Conservation (phyloP, 2,329 filamentous ascomycete genomes). For the Cladosporium sp. region DNA sequence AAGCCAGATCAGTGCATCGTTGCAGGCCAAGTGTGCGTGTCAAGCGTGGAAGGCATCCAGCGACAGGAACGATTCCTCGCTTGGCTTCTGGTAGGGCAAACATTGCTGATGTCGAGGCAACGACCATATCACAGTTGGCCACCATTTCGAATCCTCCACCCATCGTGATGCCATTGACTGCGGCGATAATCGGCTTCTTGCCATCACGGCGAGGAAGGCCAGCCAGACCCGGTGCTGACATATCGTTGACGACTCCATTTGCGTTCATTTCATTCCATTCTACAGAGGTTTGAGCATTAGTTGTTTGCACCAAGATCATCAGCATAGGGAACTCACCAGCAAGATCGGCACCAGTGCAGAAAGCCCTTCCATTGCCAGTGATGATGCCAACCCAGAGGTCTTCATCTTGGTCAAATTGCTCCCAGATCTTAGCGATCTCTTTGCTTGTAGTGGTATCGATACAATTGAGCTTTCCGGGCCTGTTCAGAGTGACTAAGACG, state of each 20-base stretch:
- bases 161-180: constrained; percentile 59
- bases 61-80: constrained; percentile 55
- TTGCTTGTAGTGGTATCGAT: constrained; percentile 39
- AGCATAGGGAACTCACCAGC: constrained; percentile 43
- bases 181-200: constrained; percentile 62
- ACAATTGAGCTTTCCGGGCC: constrained; percentile 24
- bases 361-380: constrained; percentile 55
- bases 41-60: constrained; percentile 54
- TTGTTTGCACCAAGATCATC: too few relatives aligned
- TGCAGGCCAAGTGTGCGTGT: constrained; percentile 52
- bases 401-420: constrained; percentile 51
- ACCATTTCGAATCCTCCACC: constrained; percentile 61
- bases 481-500: constrained; percentile 21
- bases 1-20: constrained; percentile 50
- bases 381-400: constrained; percentile 38
- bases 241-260: constrained; percentile 28
- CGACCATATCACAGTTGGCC: constrained; percentile 56
- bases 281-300: neutral
- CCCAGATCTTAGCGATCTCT: constrained; percentile 51
- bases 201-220: constrained; percentile 58
- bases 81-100: constrained; percentile 57
- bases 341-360: constrained; percentile 58
- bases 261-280: constrained; percentile 33
- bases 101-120: constrained; percentile 52
- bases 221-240: constrained; percentile 50